Conservation (phyloP, 2,329 filamentous ascomycete species). For the Trichoderma koningii region DNA sequence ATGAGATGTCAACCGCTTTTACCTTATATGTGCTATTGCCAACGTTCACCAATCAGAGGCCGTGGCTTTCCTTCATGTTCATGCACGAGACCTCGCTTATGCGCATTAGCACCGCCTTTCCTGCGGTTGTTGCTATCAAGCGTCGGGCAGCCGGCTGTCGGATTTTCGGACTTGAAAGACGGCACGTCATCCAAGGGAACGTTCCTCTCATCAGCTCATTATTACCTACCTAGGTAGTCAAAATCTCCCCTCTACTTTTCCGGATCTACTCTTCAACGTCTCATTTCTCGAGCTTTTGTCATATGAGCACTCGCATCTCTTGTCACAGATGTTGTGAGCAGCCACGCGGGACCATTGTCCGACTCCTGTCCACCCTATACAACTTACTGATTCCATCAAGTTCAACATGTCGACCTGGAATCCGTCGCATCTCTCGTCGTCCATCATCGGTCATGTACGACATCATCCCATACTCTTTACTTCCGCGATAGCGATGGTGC, state of each 20-base stretch:
- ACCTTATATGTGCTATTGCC: too few relatives aligned
- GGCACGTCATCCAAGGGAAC: not conserved
- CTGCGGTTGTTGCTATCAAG: too few relatives aligned
- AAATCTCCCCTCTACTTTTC: not conserved
- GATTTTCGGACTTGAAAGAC: not conserved
- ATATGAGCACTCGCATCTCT: not conserved
- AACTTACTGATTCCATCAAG: not conserved
- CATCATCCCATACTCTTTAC: constrained; percentile 14
- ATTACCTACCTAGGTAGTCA: not conserved
- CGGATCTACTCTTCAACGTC: not conserved
- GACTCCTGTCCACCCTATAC: not conserved
- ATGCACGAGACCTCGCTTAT: too few relatives aligned
- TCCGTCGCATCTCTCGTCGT: not conserved
- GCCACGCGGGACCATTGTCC: not conserved
- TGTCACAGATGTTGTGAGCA: not conserved
- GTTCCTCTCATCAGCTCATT: not conserved
- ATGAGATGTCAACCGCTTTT: too few relatives aligned
- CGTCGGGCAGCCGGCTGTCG: not conserved
- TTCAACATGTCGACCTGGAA: not conserved
- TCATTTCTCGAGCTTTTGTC: not conserved
- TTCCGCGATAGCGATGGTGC: constrained; percentile 12
- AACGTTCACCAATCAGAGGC: too few relatives aligned
- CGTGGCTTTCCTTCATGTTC: too few relatives aligned
- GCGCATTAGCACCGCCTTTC: too few relatives aligned
- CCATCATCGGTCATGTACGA: not conserved